phyloP scores from a whole-genome alignment of 257 asterid genomes.

The Solanum pinnatisectum region DNA sequence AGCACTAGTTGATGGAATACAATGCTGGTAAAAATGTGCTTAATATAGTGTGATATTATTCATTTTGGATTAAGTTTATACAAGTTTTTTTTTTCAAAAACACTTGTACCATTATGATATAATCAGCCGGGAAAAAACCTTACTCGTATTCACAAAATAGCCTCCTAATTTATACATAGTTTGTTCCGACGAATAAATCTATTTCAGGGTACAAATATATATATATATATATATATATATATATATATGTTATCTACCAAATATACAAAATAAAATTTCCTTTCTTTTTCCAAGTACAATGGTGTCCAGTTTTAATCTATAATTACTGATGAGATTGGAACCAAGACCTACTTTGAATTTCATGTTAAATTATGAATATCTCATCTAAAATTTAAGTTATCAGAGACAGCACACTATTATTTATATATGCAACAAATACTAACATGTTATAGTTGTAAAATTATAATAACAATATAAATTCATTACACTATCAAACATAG shows the following conservation, averaged over 20 bases:
- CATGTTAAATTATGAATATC: too few species aligned
- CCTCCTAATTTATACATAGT: not conserved
- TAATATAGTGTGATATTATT: not conserved
- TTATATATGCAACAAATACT: not conserved
- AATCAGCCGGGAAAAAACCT: not conserved
- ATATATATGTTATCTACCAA: not conserved
- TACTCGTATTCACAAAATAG: not conserved
- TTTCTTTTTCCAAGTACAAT: not conserved
- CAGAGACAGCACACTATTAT: not conserved
- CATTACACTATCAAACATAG: not conserved
- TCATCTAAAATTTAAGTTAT: too few species aligned
- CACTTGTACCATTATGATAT: not conserved
- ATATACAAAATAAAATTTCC: not conserved
- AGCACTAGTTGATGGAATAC: not conserved
- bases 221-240: not conserved
- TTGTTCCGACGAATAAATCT: not conserved
- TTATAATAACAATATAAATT: not conserved
- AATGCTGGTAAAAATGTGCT: not conserved
- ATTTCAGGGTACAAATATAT: not conserved
- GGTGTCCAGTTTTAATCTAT: not conserved
- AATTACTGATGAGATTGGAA: too few species aligned
- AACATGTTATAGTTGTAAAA: not conserved
- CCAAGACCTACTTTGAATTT: not conserved
- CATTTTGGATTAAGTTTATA: not conserved
- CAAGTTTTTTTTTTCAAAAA: not conserved